phyloP scores from a whole-genome alignment of 2,329 filamentous ascomycete species.

The Xylaria sp. region DNA sequence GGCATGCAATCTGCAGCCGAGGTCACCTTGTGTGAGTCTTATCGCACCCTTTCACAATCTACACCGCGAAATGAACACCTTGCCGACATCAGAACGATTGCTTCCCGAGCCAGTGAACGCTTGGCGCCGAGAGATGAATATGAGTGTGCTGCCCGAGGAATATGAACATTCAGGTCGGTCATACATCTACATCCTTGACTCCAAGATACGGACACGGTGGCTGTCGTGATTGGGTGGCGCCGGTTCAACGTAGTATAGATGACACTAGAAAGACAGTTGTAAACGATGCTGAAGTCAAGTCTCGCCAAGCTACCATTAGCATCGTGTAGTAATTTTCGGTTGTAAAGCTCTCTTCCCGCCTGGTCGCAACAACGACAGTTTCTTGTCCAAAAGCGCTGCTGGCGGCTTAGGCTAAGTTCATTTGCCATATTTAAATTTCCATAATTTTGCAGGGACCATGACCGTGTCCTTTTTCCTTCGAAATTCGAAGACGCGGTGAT shows the following conservation, averaged over 20 bases:
- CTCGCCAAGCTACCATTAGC: slow-evolving; percentile 4
- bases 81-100: neutral
- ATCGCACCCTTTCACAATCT: neutral
- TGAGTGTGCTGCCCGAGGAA: neutral
- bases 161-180: neutral
- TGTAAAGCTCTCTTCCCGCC: slow-evolving; percentile 4
- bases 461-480: neutral
- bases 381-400: neutral
- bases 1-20: neutral
- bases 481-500: slow-evolving; percentile 6
- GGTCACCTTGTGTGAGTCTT: slow-evolving; percentile 1
- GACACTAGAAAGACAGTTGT: neutral
- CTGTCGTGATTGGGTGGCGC: slow-evolving; percentile 5
- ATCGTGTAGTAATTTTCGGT: neutral
- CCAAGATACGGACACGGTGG: neutral
- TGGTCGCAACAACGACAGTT: neutral
- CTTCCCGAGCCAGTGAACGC: neutral
- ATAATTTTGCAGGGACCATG: neutral
- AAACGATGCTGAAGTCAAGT: neutral
- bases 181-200: neutral
- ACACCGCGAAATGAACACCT: neutral
- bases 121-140: slow-evolving; percentile 1
- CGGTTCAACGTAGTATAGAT: no score
- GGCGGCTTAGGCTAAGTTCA: neutral
- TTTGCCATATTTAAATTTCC: slow-evolving; percentile 4